A percentile compares a stretch with the other conserved stretches of the same genome.
Evolutionary conservation across 176 grass and related monocot species (phyloP).

Genomic region (Otatea glauca): DNA sequence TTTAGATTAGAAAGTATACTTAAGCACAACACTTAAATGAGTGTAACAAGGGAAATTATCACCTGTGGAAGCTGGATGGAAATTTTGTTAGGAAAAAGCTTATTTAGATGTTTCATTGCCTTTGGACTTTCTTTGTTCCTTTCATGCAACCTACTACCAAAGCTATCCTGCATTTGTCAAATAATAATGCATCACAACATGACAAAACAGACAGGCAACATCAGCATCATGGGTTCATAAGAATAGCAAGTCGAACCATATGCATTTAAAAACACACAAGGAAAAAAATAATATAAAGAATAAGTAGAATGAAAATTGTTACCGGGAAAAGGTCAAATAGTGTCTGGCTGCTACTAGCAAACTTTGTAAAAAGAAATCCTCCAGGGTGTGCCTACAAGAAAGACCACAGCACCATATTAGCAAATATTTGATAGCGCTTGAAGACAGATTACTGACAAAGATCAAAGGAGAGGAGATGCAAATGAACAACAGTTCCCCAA

Average conservation of each 20-base stretch:
- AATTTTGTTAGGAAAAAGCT: conserved; percentile 98
- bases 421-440: conserved; percentile 29
- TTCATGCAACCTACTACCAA: conserved; percentile 84
- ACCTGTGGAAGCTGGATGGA: conserved; percentile 95
- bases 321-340: conserved; percentile 99
- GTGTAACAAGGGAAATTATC: conserved; percentile 33
- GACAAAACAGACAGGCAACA: conserved; percentile 23
- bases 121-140: conserved; percentile 98
- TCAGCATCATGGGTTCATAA: conserved; percentile 14
- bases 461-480: not conserved
- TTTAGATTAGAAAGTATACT: conserved; percentile 41
- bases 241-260: conserved; percentile 28
- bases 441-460: not conserved
- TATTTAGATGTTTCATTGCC: conserved; percentile 91
- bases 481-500: conserved; percentile 15
- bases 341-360: conserved; percentile 85
- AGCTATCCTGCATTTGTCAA: conserved; percentile 77
- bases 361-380: conserved; percentile 97
- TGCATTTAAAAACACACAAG: conserved; percentile 6
- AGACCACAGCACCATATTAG: conserved; percentile 44
- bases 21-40: conserved; percentile 17
- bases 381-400: conserved; percentile 87
- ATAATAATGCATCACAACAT: conserved; percentile 31
- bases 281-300: conserved; percentile 33
- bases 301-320: conserved; percentile 31